Conservation (phyloP, 2,329 filamentous ascomycete species). For the Cladosporium halotolerans region DNA sequence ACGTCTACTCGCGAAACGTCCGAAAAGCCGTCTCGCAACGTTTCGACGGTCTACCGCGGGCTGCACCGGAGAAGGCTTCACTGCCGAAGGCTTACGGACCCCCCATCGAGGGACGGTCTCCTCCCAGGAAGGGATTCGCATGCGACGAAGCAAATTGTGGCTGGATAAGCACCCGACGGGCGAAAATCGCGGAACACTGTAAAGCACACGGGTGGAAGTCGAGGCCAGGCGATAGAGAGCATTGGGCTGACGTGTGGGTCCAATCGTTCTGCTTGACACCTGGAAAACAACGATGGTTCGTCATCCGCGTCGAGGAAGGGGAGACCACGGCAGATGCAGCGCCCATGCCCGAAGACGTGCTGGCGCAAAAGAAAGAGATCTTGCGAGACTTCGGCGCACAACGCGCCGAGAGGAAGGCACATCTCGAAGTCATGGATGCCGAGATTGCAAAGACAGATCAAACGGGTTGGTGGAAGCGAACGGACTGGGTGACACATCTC, state of each 20-base stretch:
- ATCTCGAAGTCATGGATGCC: background rate
- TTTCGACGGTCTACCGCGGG: background rate
- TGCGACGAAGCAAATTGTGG: background rate
- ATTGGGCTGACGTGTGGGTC: background rate
- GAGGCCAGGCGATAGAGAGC: background rate
- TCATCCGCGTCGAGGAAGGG: background rate
- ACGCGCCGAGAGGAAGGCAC: background rate
- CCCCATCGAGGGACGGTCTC: background rate
- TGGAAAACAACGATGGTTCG: background rate
- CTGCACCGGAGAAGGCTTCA: background rate
- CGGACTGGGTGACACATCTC: background rate
- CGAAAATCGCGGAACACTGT: background rate
- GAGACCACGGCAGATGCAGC: background rate
- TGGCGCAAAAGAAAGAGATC: background rate
- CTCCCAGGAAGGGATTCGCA: background rate
- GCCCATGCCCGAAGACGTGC: background rate
- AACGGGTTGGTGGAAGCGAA: background rate
- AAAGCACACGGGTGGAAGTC: background rate
- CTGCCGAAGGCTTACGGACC: background rate
- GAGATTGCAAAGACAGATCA: background rate
- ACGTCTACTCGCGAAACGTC: background rate
- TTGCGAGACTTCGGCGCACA: background rate
- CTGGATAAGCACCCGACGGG: background rate
- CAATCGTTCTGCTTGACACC: background rate
- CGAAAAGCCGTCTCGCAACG: background rate